Evolutionary conservation across 2,329 filamentous ascomycete genomes (phyloP).

Genomic region (Hypoxylon sp.): DNA sequence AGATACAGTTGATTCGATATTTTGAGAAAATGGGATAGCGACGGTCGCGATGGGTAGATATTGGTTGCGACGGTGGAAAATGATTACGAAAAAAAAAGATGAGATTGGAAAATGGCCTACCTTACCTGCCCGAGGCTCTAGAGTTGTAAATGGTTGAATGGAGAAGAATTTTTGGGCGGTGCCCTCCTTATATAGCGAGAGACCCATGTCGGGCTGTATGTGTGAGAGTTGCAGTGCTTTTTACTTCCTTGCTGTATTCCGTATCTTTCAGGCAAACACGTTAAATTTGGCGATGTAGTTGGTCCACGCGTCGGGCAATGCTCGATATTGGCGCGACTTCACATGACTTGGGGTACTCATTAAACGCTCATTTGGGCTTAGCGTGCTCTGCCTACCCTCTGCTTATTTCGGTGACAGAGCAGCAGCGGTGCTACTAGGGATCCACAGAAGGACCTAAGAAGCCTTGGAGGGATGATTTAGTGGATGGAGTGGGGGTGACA

Average conservation of each 20-base stretch:
- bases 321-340: constrained; percentile 49
- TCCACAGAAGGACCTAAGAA: constrained; percentile 32
- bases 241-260: constrained; percentile 18
- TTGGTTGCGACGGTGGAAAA: constrained; percentile 37
- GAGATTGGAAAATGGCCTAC: constrained; percentile 47
- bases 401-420: constrained; percentile 43
- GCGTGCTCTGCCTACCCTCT: constrained; percentile 33
- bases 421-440: constrained; percentile 25
- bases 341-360: constrained; percentile 49
- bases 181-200: constrained; percentile 43
- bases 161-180: constrained; percentile 41
- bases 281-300: constrained; percentile 50
- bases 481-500: constrained; percentile 43
- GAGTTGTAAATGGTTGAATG: constrained; percentile 42
- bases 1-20: neutral
- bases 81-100: constrained; percentile 30
- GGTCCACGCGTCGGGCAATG: constrained; percentile 50
- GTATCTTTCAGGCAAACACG: constrained; percentile 53
- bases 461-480: constrained; percentile 41
- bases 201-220: constrained; percentile 42
- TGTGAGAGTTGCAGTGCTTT: constrained; percentile 13
- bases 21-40: neutral
- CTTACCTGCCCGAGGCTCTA: constrained; percentile 49
- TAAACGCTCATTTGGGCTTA: constrained; percentile 43
- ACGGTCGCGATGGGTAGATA: constrained; percentile 5